Base-by-base conservation (phyloP, 2,329 filamentous ascomycete genomes). In the Aspergillus caelatus region DNA sequence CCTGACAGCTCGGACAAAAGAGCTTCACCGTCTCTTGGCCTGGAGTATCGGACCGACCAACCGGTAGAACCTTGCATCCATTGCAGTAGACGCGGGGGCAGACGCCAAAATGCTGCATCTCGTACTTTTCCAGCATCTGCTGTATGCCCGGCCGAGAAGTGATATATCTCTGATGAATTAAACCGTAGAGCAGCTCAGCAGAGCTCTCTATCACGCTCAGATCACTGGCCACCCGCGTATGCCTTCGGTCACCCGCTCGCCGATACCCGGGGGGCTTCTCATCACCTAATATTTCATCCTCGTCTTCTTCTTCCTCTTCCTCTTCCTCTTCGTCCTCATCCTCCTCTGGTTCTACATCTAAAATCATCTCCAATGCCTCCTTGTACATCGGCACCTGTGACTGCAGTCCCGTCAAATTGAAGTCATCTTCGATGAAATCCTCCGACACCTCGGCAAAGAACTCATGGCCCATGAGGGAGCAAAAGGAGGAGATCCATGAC, bases 381-480 rank as follows among this genome's bases (percentile, higher is more conserved):
- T 98, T 99, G 80, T 99, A 99, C 92, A 97, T 97, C 68, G 93
- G 91, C 58, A 99, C 95, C 81, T 98, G 94, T 64, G 90, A 91
- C 80, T 97, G 93, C 73, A 99, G 84, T 57, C 95, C 95, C 0
- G 95, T 99, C 68, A 99, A 85, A 80, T 99, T 99, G 85, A 99
- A 99, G 80, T 99, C 95, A 88, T 99, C 95, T 79, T 99, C 95
- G 76, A 99, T 98, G 74, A 99, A 99, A 75, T 99, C 95, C 81
- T 99, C 95, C 53, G 93, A 95, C 57, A 99, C 94, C 83, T 99
- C 95, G 67, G 95, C 95, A 79, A 99, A 99, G 82, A 98, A 99
- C 80, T 99, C 95, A 78, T 99, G 95, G 66, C 95, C 95, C 65
- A 98, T 87, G 53, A 98, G 85, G 45, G 92, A 93, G 84, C 95